These are phyloP conservation scores for Salvia hispanica DNA, from an alignment of 257 asterid genomes.

Conservation along the genomic window DNA sequence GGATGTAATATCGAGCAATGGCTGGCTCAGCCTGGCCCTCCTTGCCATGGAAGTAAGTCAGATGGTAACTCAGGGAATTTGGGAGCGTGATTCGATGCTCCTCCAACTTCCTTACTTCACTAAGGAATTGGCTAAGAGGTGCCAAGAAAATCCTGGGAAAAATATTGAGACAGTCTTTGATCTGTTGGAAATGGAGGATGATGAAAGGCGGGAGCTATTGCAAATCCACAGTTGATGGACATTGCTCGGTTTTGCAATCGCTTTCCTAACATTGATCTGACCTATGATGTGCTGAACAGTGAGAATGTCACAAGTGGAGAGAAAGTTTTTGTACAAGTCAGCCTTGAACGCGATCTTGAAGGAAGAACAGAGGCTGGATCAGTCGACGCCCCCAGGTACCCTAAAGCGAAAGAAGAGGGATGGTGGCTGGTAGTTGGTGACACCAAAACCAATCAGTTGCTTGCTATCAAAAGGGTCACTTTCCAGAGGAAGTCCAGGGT, in stretches of 20 bases:
- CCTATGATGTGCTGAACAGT: constrained; percentile 42
- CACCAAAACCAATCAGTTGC: constrained; percentile 54
- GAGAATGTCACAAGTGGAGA: constrained; percentile 46
- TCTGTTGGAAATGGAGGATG: constrained; percentile 63
- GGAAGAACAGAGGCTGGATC: constrained; percentile 59
- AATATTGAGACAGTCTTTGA: constrained; percentile 52
- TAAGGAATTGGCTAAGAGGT: constrained; percentile 54
- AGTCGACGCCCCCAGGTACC: constrained; percentile 62
- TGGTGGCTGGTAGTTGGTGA: constrained; percentile 74
- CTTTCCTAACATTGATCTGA: constrained; percentile 57
- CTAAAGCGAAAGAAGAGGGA: constrained; percentile 59
- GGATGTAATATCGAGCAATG: constrained; percentile 66
- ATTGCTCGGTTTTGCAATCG: constrained; percentile 62
- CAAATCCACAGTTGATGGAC: constrained; percentile 59
- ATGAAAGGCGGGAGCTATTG: constrained; percentile 56
- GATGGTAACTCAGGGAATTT: constrained; percentile 67
- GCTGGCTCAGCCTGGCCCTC: constrained; percentile 62
- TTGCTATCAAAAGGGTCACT: constrained; percentile 58
- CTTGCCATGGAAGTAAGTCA: constrained; percentile 66
- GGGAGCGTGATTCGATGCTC: constrained; percentile 70
- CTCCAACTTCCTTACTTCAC: constrained; percentile 65
- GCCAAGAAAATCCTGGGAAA: constrained; percentile 51
- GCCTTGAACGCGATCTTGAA: constrained; percentile 54
- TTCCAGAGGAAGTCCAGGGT: constrained; percentile 58
- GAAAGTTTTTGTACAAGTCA: constrained; percentile 43